Evolutionary conservation across 805 yeast species (phyloP).

Genomic region (Isabelozyma pseudorhagii): DNA sequence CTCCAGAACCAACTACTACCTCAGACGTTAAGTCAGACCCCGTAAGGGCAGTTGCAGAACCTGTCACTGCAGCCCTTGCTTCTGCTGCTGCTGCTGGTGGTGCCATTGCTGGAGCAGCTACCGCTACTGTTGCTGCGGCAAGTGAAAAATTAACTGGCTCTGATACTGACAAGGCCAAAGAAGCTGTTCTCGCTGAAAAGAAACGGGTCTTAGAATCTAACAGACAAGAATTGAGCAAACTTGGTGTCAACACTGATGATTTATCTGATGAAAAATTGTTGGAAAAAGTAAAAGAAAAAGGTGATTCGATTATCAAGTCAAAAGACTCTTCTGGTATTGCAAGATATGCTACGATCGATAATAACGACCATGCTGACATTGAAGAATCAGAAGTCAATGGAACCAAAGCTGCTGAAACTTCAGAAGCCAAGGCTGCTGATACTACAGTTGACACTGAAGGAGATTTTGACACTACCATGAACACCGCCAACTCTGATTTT

Average conservation of each 20-base stretch:
- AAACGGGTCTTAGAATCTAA: slow-evolving; percentile 1
- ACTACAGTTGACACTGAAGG: neutral
- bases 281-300: slow-evolving; percentile 14
- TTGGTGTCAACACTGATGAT: neutral
- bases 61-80: neutral
- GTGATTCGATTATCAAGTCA: slow-evolving; percentile 19
- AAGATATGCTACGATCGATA: slow-evolving; percentile 33
- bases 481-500: neutral
- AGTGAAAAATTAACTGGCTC: neutral
- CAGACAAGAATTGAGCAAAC: slow-evolving; percentile 2
- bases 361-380: slow-evolving; percentile 24
- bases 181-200: slow-evolving; percentile 1
- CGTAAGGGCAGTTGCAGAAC: neutral
- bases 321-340: slow-evolving; percentile 7
- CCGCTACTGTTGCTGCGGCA: neutral
- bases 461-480: neutral
- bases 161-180: neutral
- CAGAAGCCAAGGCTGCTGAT: neutral
- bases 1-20: neutral
- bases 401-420: neutral
- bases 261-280: slow-evolving; percentile 8
- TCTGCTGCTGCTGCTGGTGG: slow-evolving; percentile 1
- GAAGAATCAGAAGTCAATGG: neutral
- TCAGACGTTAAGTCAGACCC: neutral
- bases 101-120: slow-evolving; percentile 1